Conservation (phyloP, 768 basidiomycete species). For the Leccinum longicurvipes region DNA sequence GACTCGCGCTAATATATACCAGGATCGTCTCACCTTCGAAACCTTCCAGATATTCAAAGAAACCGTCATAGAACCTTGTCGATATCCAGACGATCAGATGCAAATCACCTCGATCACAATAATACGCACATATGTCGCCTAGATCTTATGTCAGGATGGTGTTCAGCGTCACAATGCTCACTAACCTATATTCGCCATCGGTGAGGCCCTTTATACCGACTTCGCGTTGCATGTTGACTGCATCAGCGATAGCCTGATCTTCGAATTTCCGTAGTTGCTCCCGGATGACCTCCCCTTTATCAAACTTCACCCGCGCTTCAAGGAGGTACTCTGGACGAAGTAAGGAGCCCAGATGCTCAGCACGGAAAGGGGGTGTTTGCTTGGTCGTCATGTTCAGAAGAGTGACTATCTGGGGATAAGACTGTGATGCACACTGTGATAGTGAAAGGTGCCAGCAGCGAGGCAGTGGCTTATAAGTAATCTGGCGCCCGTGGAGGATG, state of each 20-base stretch:
- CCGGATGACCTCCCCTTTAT: slow-evolving; percentile 30
- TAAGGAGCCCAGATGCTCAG: slow-evolving; percentile 45
- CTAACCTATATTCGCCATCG: slow-evolving; percentile 39
- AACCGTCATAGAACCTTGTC: slow-evolving; percentile 28
- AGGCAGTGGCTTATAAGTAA: neutral
- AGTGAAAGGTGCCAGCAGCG: neutral
- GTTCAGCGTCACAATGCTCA: slow-evolving; percentile 11
- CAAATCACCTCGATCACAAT: neutral
- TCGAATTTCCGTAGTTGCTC: slow-evolving; percentile 39
- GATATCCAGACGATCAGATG: neutral
- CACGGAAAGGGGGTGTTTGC: slow-evolving; percentile 41
- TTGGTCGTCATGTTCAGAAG: slow-evolving; percentile 15
- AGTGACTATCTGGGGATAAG: no score
- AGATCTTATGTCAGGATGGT: neutral
- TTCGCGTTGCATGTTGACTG: slow-evolving; percentile 37
- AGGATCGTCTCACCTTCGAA: slow-evolving; percentile 21
- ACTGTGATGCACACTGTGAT: neutral
- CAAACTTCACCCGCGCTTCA: slow-evolving; percentile 34
- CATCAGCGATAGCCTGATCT: slow-evolving; percentile 36
- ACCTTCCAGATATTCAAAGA: slow-evolving; percentile 26
- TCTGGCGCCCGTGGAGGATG: neutral
- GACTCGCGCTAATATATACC: neutral
- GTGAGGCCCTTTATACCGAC: slow-evolving; percentile 41
- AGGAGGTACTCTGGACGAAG: slow-evolving; percentile 41
- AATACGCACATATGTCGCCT: slow-evolving; percentile 27